phyloP scores from a whole-genome alignment of 225 moss, liverwort and hornwort species.

The Polytrichum commune region DNA sequence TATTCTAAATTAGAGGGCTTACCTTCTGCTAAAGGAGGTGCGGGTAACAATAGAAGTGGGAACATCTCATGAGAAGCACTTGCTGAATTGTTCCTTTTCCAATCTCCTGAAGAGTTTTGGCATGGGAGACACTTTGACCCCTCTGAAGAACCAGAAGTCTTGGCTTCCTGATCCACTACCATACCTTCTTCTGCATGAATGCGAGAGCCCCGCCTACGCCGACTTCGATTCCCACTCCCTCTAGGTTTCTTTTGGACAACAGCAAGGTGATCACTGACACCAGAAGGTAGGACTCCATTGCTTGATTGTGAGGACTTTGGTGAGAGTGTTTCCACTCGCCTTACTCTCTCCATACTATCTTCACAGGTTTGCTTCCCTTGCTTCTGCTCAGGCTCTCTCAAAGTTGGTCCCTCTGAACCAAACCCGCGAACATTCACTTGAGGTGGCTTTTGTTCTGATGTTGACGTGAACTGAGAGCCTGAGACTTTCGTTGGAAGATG shows the following conservation, averaged over 20 bases:
- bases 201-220: conserved; percentile 38
- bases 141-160: conserved; percentile 15
- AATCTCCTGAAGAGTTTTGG: conserved; percentile 10
- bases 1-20: conserved; percentile 4
- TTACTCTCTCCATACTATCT: conserved; percentile 18
- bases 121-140: conserved; percentile 15
- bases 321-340: conserved; percentile 7
- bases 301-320: conserved; percentile 11
- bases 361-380: conserved; percentile 12
- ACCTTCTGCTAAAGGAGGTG: conserved; percentile 40
- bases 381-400: conserved; percentile 12
- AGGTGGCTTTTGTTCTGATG: conserved; percentile 4
- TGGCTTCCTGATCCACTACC: conserved; percentile 25
- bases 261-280: conserved; percentile 23
- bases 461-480: conserved; percentile 1
- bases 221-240: conserved; percentile 31
- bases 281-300: conserved; percentile 15
- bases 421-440: neutral
- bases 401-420: conserved; percentile 4
- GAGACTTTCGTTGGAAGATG: conserved; percentile 1
- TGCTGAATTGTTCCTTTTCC: neutral
- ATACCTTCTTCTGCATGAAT: conserved; percentile 49
- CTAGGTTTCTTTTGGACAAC: conserved; percentile 33
- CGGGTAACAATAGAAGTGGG: conserved; percentile 41
- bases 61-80: conserved; percentile 20